Percentiles rank a stretch among this genome's conserved stretches.
phyloP scores from a whole-genome alignment of 2,329 filamentous ascomycete genomes.

The Cadophora gregata region DNA sequence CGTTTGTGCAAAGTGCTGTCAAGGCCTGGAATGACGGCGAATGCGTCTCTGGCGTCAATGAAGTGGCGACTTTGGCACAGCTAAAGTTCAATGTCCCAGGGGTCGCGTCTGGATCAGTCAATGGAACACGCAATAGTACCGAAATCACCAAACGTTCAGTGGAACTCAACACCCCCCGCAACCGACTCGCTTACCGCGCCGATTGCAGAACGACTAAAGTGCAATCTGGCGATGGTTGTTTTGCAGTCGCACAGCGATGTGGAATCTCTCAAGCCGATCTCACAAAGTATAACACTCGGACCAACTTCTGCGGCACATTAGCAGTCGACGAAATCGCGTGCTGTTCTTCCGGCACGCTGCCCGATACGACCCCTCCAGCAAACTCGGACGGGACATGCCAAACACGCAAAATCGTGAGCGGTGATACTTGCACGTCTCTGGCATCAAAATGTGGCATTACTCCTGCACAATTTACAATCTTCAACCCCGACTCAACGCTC shows the following conservation, averaged over 20 bases:
- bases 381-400: conserved; percentile 13
- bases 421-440: conserved; percentile 44
- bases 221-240: neutral
- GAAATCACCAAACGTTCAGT: neutral
- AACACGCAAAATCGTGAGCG: conserved; percentile 5
- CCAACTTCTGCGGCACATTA: neutral
- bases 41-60: neutral
- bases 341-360: conserved; percentile 1
- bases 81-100: neutral
- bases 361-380: neutral
- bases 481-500: conserved; percentile 38
- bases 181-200: neutral
- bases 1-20: conserved; percentile 7
- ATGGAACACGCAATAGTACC: neutral
- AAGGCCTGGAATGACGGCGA: conserved; percentile 7
- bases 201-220: neutral
- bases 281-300: conserved; percentile 10
- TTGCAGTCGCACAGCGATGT: conserved; percentile 6
- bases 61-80: neutral
- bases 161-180: neutral
- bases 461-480: conserved; percentile 45
- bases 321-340: neutral
- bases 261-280: neutral
- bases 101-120: neutral
- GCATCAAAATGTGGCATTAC: conserved; percentile 50